Conservation (phyloP, 106 monocot genomes). For the Acanthochlamys bracteata region DNA sequence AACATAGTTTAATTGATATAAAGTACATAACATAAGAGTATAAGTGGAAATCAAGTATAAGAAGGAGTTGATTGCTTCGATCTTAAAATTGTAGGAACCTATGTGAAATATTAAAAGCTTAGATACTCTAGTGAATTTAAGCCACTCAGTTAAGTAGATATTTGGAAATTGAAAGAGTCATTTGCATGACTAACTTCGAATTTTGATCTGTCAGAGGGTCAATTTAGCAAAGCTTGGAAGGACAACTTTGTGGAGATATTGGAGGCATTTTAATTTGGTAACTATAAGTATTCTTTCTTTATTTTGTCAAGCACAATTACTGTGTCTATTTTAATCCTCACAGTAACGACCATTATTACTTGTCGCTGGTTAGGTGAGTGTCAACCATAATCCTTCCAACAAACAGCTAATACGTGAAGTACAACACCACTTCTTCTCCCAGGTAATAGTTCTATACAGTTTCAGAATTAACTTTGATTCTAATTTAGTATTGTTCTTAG, state of each 20-base stretch:
- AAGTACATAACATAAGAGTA: too few relatives aligned
- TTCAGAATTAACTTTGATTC: not conserved
- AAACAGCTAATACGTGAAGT: slow-evolving; percentile 58
- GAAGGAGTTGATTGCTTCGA: too few relatives aligned
- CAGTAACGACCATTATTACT: not conserved
- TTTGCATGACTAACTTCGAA: not conserved
- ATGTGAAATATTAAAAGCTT: too few relatives aligned
- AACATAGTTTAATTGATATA: too few relatives aligned
- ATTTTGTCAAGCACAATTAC: not conserved
- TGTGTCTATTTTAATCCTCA: not conserved
- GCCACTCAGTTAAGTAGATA: too few relatives aligned
- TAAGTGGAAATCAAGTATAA: too few relatives aligned
- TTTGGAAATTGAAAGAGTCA: not conserved
- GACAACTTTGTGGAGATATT: slow-evolving; percentile 68
- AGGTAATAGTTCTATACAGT: slow-evolving; percentile 24
- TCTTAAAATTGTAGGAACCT: too few relatives aligned
- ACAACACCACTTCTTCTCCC: slow-evolving; percentile 65
- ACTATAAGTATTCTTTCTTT: not conserved
- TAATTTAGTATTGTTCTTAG: too few relatives aligned
- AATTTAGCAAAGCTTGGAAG: slow-evolving; percentile 70
- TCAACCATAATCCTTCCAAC: slow-evolving; percentile 67
- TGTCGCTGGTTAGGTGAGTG: slow-evolving; percentile 24
- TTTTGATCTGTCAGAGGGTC: slow-evolving; percentile 33
- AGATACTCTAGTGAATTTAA: too few relatives aligned
- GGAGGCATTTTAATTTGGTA: slow-evolving; percentile 69